Conservation (phyloP, 768 basidiomycete genomes). For the Plicaturopsis crispa region DNA sequence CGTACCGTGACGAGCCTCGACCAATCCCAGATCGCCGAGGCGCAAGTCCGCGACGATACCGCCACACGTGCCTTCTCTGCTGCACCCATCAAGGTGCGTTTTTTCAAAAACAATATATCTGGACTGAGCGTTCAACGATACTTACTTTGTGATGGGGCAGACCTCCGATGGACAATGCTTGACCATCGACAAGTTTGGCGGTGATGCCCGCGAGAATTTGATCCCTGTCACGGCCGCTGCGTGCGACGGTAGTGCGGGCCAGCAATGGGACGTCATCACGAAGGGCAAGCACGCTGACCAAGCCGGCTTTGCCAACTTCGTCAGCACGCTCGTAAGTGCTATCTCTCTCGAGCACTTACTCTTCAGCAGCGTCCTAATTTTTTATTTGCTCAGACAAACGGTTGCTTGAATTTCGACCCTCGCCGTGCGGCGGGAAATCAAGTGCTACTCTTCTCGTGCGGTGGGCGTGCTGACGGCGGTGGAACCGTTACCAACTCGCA, state of each 20-base stretch:
- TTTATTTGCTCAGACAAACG: slow-evolving; percentile 8
- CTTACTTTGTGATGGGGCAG: slow-evolving; percentile 14
- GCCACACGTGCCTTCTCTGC: slow-evolving; percentile 21
- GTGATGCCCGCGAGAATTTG: slow-evolving; percentile 16
- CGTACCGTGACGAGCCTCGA: slow-evolving; percentile 12
- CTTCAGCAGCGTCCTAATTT: background rate
- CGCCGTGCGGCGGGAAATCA: slow-evolving; percentile 11
- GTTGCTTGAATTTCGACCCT: slow-evolving; percentile 12
- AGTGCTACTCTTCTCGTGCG: slow-evolving; percentile 12
- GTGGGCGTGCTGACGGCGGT: slow-evolving; percentile 12
- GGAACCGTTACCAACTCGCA: slow-evolving; percentile 8
- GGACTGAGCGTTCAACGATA: slow-evolving; percentile 22
- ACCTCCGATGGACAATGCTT: background rate
- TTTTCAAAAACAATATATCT: too few species aligned
- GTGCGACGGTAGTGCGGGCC: slow-evolving; percentile 20
- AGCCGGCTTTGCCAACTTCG: slow-evolving; percentile 17
- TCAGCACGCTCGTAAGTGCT: slow-evolving; percentile 11
- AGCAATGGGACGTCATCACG: slow-evolving; percentile 26
- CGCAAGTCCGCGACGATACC: slow-evolving; percentile 16
- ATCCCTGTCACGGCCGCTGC: slow-evolving; percentile 19
- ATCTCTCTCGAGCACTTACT: background rate
- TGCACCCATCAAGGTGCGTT: slow-evolving; percentile 17
- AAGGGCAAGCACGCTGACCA: slow-evolving; percentile 23
- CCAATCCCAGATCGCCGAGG: slow-evolving; percentile 10
- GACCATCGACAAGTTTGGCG: background rate